A percentile compares a stretch with the other conserved stretches of the same genome.
These are phyloP conservation scores for Cornus kousa DNA, from an alignment of 148 eudicot genomes.

Conservation along the genomic window DNA sequence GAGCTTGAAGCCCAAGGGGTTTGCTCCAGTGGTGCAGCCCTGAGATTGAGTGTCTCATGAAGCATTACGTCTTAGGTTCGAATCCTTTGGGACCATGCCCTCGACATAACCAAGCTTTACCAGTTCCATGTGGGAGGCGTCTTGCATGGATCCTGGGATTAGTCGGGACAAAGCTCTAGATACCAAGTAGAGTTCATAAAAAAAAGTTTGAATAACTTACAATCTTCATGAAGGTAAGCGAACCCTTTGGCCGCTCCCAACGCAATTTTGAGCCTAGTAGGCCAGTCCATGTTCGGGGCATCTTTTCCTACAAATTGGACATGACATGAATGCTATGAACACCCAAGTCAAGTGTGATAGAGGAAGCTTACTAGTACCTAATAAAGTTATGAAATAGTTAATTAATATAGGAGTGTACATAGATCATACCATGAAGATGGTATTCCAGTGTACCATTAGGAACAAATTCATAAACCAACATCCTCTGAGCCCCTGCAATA, in stretches of 20 bases:
- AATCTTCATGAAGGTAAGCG: slow-evolving; percentile 31
- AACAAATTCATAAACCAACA: slow-evolving; percentile 40
- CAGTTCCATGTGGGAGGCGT: too few species aligned
- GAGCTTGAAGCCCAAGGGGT: too few species aligned
- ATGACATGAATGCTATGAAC: neutral
- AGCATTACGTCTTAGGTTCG: too few species aligned
- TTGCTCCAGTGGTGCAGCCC: too few species aligned
- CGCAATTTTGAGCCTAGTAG: slow-evolving; percentile 19
- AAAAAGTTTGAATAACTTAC: slow-evolving; percentile 8
- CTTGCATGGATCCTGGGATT: too few species aligned
- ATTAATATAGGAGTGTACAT: neutral
- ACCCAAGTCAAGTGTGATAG: neutral
- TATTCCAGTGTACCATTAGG: slow-evolving; percentile 27
- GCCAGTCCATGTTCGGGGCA: slow-evolving; percentile 13
- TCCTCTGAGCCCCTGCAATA: slow-evolving; percentile 21
- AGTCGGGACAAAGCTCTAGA: too few species aligned
- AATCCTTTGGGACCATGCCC: too few species aligned
- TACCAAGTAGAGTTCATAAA: too few species aligned
- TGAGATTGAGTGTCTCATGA: too few species aligned
- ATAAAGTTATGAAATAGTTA: too few species aligned
- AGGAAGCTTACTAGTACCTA: neutral
- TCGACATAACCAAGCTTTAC: too few species aligned
- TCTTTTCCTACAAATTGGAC: slow-evolving; percentile 12
- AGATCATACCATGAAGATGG: slow-evolving; percentile 33
- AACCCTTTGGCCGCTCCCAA: slow-evolving; percentile 23